A percentile compares a stretch with the other conserved stretches of the same genome.
Conservation (phyloP, 495 filamentous ascomycete genomes). For the Cladorrhinum samala region DNA sequence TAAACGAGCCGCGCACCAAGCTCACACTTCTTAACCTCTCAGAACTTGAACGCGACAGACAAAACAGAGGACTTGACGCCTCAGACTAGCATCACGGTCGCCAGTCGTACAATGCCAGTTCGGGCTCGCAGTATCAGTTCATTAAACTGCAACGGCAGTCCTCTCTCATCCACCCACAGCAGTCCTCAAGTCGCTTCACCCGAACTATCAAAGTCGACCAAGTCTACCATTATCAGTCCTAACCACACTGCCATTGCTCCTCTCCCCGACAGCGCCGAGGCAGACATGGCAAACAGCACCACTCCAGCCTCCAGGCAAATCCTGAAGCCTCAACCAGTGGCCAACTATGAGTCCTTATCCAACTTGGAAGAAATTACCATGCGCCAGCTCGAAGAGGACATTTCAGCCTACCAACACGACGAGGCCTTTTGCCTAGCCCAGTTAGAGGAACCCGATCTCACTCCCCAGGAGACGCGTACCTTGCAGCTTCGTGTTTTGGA, state of each 20-base stretch:
- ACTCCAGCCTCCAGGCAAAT: background rate
- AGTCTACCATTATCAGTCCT: background rate
- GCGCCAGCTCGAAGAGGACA: slow-evolving; percentile 39
- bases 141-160: background rate
- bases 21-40: background rate
- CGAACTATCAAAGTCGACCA: background rate
- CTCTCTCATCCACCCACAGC: slow-evolving; percentile 1
- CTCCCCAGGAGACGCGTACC: slow-evolving; percentile 36
- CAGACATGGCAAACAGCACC: background rate
- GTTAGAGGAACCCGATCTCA: slow-evolving; percentile 29
- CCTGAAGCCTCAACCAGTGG: background rate
- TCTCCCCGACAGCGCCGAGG: slow-evolving; percentile 1
- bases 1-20: no score
- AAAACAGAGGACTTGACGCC: slow-evolving; percentile 1
- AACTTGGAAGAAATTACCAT: slow-evolving; percentile 35
- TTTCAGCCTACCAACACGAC: slow-evolving; percentile 36
- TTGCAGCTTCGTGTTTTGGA: slow-evolving; percentile 37
- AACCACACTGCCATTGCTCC: background rate
- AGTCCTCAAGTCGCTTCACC: slow-evolving; percentile 1
- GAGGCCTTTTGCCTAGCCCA: slow-evolving; percentile 32
- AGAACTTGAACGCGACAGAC: background rate
- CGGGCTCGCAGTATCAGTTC: background rate
- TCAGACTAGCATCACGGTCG: slow-evolving; percentile 17
- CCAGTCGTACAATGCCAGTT: slow-evolving; percentile 1
- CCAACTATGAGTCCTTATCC: slow-evolving; percentile 9